Base-by-base conservation (phyloP, 129 eudicot genomes). In the Flaveria trinervia region DNA sequence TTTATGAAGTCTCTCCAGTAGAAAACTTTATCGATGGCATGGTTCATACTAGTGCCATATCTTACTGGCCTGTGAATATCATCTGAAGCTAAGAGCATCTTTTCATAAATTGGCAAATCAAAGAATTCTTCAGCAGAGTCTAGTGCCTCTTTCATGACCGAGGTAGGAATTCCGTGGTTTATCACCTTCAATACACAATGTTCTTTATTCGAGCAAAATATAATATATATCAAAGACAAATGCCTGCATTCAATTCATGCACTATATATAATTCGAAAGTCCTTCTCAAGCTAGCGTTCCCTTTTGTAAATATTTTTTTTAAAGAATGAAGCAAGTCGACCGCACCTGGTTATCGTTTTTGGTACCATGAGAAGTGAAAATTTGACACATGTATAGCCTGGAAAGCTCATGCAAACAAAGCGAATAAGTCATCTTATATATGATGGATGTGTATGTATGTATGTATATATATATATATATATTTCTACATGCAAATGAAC, bases 1-100 rank as follows among this genome's bases (percentile, higher is more conserved):
- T 89, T 89, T 84, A 85, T 79, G 87, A 89, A 89, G 80, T 87
- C 96, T 74, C 96, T 85, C 92, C 92, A 89, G 75, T 72, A 89
- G 8, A 80, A 75, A 18, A 87, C 85, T 67, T 82, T 83, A 66
- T 89, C 96, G 13, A 73, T 71, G 23, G 55, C 74, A 17, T 85
- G 83, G 77, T 87, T 89, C 67, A 85, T 71, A 64, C 92, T 89
- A 23, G 96, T 89, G 18, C 89, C 92, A 65, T 89, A 89, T 71
- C 96, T 81, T 45, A 89, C 90, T 20, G 96, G 88, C 54, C 83
- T 61, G 39, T 75, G 88, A 59, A 87, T 80, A 81, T 87, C 74
- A 70, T 73, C 68, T 17, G 96, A 89, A 15, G 74, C 82, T 4
- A 83, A 83, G 55, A 39, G 18, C 84, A 83, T 81, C 86, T 89